Evolutionary conservation across 2,329 filamentous ascomycete genomes (phyloP).

Genomic region (Penicillium corylophilum): DNA sequence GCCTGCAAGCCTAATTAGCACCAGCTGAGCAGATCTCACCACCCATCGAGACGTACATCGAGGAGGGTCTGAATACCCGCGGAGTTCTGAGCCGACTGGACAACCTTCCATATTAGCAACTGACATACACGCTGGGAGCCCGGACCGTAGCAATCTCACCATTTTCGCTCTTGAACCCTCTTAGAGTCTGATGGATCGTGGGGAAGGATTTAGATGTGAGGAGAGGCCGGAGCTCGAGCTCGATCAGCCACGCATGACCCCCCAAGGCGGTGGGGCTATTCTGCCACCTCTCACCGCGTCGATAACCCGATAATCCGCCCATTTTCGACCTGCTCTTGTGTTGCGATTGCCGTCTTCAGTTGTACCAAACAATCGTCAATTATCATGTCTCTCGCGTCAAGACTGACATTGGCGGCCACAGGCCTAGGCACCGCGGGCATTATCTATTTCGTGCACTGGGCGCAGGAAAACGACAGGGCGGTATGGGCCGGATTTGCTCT

Average conservation of each 20-base stretch:
- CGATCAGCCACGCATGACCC: conserved; percentile 34
- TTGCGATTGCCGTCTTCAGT: not conserved
- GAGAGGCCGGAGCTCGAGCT: conserved; percentile 29
- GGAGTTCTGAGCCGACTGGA: conserved; percentile 94
- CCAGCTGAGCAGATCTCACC: conserved; percentile 8
- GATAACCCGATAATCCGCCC: conserved; percentile 25
- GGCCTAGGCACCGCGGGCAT: conserved; percentile 73
- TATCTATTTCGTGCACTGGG: conserved; percentile 82
- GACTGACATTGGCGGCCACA: conserved; percentile 77
- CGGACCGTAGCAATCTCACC: conserved; percentile 21
- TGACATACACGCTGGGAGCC: not conserved
- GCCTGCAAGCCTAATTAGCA: conserved; percentile 57
- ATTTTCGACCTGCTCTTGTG: conserved; percentile 5
- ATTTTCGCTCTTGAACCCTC: conserved; percentile 23
- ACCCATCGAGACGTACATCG: conserved; percentile 67
- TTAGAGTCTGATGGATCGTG: conserved; percentile 6
- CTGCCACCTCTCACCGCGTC: conserved; percentile 34
- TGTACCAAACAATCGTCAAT: not conserved
- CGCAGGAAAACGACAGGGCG: conserved; percentile 78
- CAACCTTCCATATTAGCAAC: conserved; percentile 10
- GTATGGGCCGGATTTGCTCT: conserved; percentile 52
- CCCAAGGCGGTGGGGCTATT: conserved; percentile 34
- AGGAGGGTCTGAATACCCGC: conserved; percentile 97
- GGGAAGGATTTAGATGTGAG: conserved; percentile 16
- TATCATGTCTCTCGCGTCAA: conserved; percentile 86